Percentiles rank a stretch among this genome's conserved stretches.
Evolutionary conservation across 148 eudicot species (phyloP).

Genomic region (Dysphania ambrosioides): DNA sequence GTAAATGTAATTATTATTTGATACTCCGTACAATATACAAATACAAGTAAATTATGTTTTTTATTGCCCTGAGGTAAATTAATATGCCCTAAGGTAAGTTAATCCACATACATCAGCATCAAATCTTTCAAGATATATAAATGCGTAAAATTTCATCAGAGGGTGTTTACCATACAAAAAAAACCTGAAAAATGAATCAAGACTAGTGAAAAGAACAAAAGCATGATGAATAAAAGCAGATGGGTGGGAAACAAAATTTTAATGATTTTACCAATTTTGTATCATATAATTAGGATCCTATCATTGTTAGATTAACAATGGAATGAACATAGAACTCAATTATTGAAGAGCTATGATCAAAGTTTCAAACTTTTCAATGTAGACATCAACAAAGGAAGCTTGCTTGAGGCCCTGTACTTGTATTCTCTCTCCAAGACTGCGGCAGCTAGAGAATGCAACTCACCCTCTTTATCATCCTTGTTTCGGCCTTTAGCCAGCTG

Average conservation of each 20-base stretch:
- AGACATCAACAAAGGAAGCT: conserved; percentile 56
- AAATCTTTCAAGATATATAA: neutral
- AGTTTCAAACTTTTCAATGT: conserved; percentile 65
- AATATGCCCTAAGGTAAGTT: neutral
- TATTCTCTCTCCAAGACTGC: conserved; percentile 71
- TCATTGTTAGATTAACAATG: conserved; percentile 12
- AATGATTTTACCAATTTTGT: neutral
- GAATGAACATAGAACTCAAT: conserved; percentile 3
- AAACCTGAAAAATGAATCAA: neutral
- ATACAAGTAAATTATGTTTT: no score
- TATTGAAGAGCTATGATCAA: conserved; percentile 25
- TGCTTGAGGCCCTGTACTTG: conserved; percentile 62
- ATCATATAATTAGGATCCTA: conserved; percentile 1
- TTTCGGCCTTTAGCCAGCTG: conserved; percentile 76
- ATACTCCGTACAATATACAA: neutral
- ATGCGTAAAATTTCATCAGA: neutral
- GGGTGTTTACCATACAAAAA: neutral
- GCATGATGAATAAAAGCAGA: neutral
- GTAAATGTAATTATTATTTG: no score
- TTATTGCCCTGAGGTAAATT: neutral
- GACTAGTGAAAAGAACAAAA: neutral
- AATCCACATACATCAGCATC: neutral
- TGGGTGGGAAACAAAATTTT: neutral
- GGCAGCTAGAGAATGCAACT: conserved; percentile 70
- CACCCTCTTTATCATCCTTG: conserved; percentile 78